Evolutionary conservation across 2,329 filamentous ascomycete genomes (phyloP).

Genomic region (Xylaria sp.): DNA sequence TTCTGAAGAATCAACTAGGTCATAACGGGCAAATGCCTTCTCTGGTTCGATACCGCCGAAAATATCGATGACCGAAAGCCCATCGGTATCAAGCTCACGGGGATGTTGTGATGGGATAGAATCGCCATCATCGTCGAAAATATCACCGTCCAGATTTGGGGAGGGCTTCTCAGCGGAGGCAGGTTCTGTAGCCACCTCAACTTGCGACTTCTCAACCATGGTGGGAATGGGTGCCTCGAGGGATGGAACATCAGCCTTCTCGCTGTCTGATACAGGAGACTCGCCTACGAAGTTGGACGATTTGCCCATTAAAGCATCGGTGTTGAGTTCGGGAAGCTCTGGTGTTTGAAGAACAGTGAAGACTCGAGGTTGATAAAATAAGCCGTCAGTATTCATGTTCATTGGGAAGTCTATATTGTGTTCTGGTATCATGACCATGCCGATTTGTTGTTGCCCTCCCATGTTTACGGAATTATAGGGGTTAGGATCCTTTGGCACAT

Average conservation of each 20-base stretch:
- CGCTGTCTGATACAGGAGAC: slow-evolving; percentile 57
- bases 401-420: slow-evolving; percentile 79
- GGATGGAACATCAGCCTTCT: slow-evolving; percentile 67
- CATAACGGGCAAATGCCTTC: slow-evolving; percentile 71
- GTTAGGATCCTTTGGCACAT: slow-evolving; percentile 74
- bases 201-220: slow-evolving; percentile 49
- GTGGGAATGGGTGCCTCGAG: slow-evolving; percentile 59
- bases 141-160: slow-evolving; percentile 62
- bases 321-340: slow-evolving; percentile 71
- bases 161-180: slow-evolving; percentile 44
- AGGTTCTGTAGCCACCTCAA: slow-evolving; percentile 44
- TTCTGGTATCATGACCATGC: slow-evolving; percentile 86
- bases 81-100: slow-evolving; percentile 57
- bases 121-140: slow-evolving; percentile 65
- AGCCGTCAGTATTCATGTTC: slow-evolving; percentile 63
- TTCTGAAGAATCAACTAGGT: slow-evolving; percentile 70
- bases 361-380: slow-evolving; percentile 74
- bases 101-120: slow-evolving; percentile 45
- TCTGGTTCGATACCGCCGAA: slow-evolving; percentile 69
- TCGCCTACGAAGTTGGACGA: slow-evolving; percentile 64
- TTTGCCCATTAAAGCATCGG: slow-evolving; percentile 77
- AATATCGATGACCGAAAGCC: slow-evolving; percentile 55
- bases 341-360: slow-evolving; percentile 80
- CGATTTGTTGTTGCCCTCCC: slow-evolving; percentile 73
- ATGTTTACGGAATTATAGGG: slow-evolving; percentile 65